Evolutionary conservation across 495 filamentous ascomycete species (phyloP).

Genomic region (Penicillium silybi): DNA sequence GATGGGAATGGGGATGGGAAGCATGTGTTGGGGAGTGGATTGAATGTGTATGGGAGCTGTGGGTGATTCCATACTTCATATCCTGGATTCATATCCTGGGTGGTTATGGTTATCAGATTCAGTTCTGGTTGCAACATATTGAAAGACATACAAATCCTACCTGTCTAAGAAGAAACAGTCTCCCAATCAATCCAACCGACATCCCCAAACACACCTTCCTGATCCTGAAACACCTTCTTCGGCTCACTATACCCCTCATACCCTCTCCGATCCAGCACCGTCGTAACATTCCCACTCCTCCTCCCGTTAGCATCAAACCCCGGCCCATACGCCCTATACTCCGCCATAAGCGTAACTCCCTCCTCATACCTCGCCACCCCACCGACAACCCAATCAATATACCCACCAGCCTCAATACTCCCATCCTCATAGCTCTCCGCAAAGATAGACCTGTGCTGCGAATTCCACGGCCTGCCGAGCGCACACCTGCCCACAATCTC

Average conservation of each 20-base stretch:
- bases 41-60: constrained; percentile 25
- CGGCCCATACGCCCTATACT: constrained; percentile 50
- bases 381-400: constrained; percentile 48
- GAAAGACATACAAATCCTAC: no score
- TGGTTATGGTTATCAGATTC: no score
- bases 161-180: constrained; percentile 3
- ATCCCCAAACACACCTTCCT: constrained; percentile 45
- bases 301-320: constrained; percentile 52
- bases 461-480: constrained; percentile 58
- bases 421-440: constrained; percentile 49
- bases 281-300: constrained; percentile 35
- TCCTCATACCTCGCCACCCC: constrained; percentile 34
- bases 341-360: constrained; percentile 51
- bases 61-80: constrained; percentile 1
- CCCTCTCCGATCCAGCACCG: constrained; percentile 34
- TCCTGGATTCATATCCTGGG: not conserved
- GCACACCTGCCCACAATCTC: constrained; percentile 48
- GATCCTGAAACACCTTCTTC: constrained; percentile 49
- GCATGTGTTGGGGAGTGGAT: constrained; percentile 16
- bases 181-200: constrained; percentile 52
- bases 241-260: constrained; percentile 45
- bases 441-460: constrained; percentile 51
- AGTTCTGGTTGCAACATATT: no score
- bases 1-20: constrained; percentile 3
- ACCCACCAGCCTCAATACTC: constrained; percentile 48